Evolutionary conservation across 345 rosid species (phyloP), one percentile per base, ranked within the genome.

Genomic region (Pistacia vera): DNA sequence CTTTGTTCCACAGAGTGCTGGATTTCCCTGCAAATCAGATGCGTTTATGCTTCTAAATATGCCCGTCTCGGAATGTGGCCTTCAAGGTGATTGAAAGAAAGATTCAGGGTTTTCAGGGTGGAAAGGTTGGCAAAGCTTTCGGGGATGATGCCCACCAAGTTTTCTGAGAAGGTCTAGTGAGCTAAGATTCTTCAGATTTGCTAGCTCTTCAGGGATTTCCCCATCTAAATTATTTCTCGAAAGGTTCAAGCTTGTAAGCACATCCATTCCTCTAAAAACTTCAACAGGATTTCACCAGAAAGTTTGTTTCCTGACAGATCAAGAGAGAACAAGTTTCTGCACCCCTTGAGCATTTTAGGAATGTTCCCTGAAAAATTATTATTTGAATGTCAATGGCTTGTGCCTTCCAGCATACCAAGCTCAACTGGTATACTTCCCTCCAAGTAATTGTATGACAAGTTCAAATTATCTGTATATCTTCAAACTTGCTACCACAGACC

Each of bases 341-440:
- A 92, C 71, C 88, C 92, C 57, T 75, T 72, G 48, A 92, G 79
- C 66, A 86, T 72, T 57, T 68, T 72, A 72, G 97, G 95, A 80
- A 92, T 88, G 71, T 62, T 63, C 70, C 98, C 98, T n/a, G 91
- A 86, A 16, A 92, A 81, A 46, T 84, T 80, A 79, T 92, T 95
- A 81, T 85, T 84, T 8, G 97, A 92, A 70, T 77, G 81, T 95
- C 97, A 75, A 95, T 92, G 72, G 81, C 87, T 82, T 95, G 95
- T 68, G 88, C 88, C 85, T 78, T 85, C 84, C 78, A 92, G 68
- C 83, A 13, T 82, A 38, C 98, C 98, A n/a, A 94, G 85, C 86
- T 91, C 95, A 22, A 30, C 74, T 8, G 98, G 95, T 41, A 91
- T 85, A 63, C 67, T 51, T 74, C 97, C 98, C 4, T 80, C 73